These are phyloP conservation scores for Drosera spatulata DNA, from an alignment of 179 eudicot genomes.

Conservation along the genomic window DNA sequence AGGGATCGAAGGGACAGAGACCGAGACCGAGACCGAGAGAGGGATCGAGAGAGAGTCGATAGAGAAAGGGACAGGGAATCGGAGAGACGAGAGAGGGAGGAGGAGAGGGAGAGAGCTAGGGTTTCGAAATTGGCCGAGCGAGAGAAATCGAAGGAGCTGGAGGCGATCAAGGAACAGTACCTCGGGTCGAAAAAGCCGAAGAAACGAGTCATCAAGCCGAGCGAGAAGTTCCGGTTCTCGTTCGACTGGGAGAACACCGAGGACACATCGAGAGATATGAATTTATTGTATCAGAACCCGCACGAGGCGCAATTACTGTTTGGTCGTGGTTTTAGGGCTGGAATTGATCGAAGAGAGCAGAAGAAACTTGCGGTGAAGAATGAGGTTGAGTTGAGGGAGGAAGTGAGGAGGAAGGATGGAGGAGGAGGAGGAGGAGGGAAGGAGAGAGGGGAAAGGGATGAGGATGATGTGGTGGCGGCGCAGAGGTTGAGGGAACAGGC, in stretches of 20 bases:
- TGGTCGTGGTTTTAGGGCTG: conserved; percentile 84
- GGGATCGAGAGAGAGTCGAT: conserved; percentile 8
- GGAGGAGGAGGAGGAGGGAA: no score
- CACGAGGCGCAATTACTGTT: conserved; percentile 76
- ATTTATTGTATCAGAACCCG: conserved; percentile 68
- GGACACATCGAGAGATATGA: conserved; percentile 89
- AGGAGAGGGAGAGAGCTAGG: conserved; percentile 48
- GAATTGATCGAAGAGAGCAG: conserved; percentile 87
- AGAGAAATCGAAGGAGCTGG: conserved; percentile 69
- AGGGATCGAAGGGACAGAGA: conserved; percentile 5
- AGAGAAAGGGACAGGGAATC: conserved; percentile 1
- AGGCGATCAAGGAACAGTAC: conserved; percentile 80
- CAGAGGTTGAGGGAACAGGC: conserved; percentile 61
- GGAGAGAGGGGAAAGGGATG: conserved; percentile 32
- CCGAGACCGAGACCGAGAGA: no score
- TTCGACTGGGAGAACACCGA: conserved; percentile 95
- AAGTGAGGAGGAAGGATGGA: conserved; percentile 72
- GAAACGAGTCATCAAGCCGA: conserved; percentile 81
- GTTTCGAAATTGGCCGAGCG: conserved; percentile 57
- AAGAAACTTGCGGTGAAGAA: conserved; percentile 84
- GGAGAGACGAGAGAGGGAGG: no score
- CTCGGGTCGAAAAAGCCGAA: conserved; percentile 81
- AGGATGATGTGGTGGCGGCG: conserved; percentile 34
- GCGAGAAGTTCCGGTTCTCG: conserved; percentile 84
- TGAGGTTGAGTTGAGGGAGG: conserved; percentile 70